Conservation (phyloP, 2,329 filamentous ascomycete species). For the Amauroascus verrucosus region DNA sequence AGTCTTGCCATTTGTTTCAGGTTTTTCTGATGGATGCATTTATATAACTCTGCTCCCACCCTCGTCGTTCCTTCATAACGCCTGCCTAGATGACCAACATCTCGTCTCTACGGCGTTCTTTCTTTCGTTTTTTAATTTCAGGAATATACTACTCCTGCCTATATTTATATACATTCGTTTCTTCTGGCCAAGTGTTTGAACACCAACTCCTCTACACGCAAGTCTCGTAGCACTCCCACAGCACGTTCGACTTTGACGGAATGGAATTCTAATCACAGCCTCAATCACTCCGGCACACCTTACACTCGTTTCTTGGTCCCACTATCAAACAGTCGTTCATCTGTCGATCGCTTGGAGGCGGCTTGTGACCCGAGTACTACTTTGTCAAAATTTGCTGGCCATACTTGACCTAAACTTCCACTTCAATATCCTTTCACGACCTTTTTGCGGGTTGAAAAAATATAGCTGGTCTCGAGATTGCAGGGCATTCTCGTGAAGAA, state of each 20-base stretch:
- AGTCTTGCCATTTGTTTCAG: not conserved
- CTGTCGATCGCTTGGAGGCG: not conserved
- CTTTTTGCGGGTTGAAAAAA: not conserved
- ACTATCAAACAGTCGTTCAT: not conserved
- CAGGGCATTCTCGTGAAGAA: slow-evolving; percentile 38
- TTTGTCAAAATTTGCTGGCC: not conserved
- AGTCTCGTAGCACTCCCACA: not conserved
- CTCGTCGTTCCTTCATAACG: not conserved
- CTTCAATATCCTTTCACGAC: not conserved
- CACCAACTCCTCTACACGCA: not conserved
- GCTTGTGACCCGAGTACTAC: not conserved
- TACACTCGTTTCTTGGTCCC: not conserved
- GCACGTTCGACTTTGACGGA: not conserved
- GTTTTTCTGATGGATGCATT: not conserved
- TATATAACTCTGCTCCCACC: slow-evolving; percentile 4
- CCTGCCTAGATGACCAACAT: not conserved
- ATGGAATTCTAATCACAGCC: not conserved
- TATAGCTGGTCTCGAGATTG: not conserved
- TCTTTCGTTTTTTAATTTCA: not conserved
- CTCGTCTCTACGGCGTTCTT: not conserved
- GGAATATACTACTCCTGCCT: not conserved
- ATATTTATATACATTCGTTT: not conserved
- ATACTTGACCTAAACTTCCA: not conserved
- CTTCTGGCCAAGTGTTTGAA: not conserved
- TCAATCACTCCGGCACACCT: not conserved